Evolutionary conservation across 2,329 filamentous ascomycete species (phyloP).

Genomic region (Alternaria viburni): DNA sequence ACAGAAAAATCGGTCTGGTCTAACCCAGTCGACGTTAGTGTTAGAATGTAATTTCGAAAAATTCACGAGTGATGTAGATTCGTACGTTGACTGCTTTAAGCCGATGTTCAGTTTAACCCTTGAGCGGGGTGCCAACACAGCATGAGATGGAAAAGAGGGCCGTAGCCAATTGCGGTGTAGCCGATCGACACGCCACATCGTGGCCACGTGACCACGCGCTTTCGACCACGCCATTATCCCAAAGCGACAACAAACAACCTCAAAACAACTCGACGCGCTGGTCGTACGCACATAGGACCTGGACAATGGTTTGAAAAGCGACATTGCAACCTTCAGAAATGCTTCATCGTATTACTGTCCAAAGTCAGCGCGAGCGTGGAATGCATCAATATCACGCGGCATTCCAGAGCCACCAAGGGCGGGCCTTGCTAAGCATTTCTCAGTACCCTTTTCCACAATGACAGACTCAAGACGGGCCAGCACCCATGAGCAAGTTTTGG

Average conservation of each 20-base stretch:
- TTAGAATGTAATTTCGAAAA: too few relatives aligned
- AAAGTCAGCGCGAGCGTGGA: background rate
- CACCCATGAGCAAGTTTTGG: background rate
- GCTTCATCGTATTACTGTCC: background rate
- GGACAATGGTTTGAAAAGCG: background rate
- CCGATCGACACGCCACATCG: background rate
- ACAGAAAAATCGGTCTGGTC: too few relatives aligned
- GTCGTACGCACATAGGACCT: background rate
- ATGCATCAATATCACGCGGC: background rate
- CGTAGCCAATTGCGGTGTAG: background rate
- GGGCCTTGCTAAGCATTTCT: background rate
- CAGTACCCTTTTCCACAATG: background rate
- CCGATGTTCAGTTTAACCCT: too few relatives aligned
- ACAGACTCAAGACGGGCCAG: rapidly evolving
- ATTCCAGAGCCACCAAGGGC: background rate
- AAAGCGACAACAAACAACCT: background rate
- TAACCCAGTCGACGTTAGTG: too few relatives aligned
- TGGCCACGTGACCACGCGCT: background rate
- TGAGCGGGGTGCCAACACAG: too few relatives aligned
- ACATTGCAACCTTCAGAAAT: background rate
- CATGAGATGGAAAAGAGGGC: background rate
- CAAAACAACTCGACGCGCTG: background rate
- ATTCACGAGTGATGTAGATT: too few relatives aligned
- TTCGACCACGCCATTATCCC: background rate
- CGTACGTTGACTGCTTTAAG: too few relatives aligned